Evolutionary conservation across 192 early-diverging fungal species (phyloP).

Genomic region (Kickxella alabastrina): DNA sequence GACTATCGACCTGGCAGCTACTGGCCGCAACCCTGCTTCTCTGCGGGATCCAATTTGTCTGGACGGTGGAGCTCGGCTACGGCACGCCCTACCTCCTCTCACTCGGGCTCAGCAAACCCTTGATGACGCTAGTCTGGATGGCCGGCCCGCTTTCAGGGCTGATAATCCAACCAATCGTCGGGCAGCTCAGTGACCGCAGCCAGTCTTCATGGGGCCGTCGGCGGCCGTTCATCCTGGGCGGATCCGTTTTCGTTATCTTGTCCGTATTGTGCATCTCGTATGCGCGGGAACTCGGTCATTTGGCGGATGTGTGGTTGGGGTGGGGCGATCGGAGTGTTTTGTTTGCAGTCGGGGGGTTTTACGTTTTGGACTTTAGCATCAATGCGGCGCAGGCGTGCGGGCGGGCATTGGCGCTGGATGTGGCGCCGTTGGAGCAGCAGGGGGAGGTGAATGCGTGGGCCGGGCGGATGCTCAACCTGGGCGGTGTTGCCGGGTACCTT

Average conservation of each 20-base stretch:
- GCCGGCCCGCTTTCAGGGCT: conserved; percentile 81
- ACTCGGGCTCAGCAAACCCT: conserved; percentile 75
- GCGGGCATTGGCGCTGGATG: conserved; percentile 84
- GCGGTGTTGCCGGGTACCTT: conserved; percentile 83
- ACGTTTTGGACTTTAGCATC: conserved; percentile 88
- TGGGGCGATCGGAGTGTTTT: neutral
- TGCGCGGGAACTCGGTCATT: conserved; percentile 36
- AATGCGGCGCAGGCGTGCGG: conserved; percentile 84
- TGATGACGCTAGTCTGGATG: conserved; percentile 92
- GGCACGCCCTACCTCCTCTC: conserved; percentile 86
- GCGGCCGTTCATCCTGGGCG: conserved; percentile 79
- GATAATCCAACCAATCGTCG: conserved; percentile 77
- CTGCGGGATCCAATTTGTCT: conserved; percentile 52
- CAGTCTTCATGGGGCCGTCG: conserved; percentile 68
- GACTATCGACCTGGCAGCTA: conserved; percentile 31
- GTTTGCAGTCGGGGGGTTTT: conserved; percentile 83
- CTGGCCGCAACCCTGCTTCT: conserved; percentile 46
- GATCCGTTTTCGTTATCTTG: conserved; percentile 52
- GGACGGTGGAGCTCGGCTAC: conserved; percentile 54
- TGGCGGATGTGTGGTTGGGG: conserved; percentile 14
- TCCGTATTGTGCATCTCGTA: conserved; percentile 43
- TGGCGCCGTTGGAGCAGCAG: conserved; percentile 75
- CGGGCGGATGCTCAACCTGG: conserved; percentile 81
- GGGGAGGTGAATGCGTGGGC: conserved; percentile 80
- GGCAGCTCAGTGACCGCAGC: conserved; percentile 76